phyloP scores from a whole-genome alignment of 805 yeast species.

The Myxozyma vanderwaltii region DNA sequence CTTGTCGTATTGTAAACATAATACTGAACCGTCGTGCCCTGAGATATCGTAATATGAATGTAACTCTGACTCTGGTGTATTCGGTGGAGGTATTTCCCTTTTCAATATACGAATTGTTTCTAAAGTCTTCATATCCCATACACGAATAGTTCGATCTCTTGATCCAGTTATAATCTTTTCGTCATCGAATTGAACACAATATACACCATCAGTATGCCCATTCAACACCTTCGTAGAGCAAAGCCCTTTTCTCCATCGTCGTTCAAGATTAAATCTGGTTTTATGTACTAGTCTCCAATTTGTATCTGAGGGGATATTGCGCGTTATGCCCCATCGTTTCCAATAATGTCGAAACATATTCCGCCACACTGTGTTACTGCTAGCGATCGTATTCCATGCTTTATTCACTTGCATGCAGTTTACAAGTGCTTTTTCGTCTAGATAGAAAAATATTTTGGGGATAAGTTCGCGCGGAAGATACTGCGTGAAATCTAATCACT shows the following conservation, averaged over 20 bases:
- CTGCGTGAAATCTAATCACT: not conserved
- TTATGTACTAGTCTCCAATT: conserved; percentile 37
- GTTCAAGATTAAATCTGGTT: conserved; percentile 36
- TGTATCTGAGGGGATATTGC: conserved; percentile 11
- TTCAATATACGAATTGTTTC: conserved; percentile 32
- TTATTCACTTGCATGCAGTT: conserved; percentile 25
- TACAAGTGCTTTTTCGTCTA: conserved; percentile 11
- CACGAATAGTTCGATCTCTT: conserved; percentile 41
- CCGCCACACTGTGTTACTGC: conserved; percentile 21
- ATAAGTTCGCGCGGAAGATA: conserved; percentile 26
- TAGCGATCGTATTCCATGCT: conserved; percentile 21
- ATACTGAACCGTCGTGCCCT: conserved; percentile 42
- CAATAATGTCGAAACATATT: conserved; percentile 11
- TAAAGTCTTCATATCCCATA: conserved; percentile 42
- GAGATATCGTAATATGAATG: conserved; percentile 1
- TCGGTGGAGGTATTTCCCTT: not conserved
- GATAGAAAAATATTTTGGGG: conserved; percentile 22
- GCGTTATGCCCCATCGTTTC: conserved; percentile 14
- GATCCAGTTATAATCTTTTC: conserved; percentile 80
- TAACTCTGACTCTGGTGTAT: not conserved
- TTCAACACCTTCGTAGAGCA: conserved; percentile 33
- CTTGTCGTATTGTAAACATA: conserved; percentile 40
- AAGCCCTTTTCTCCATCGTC: conserved; percentile 38
- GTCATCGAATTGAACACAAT: conserved; percentile 71
- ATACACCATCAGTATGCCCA: conserved; percentile 84